Evolutionary conservation across 2,329 filamentous ascomycete species (phyloP), one percentile per base, ranked within the genome.

Genomic region (Clarireedia homoeocarpa): DNA sequence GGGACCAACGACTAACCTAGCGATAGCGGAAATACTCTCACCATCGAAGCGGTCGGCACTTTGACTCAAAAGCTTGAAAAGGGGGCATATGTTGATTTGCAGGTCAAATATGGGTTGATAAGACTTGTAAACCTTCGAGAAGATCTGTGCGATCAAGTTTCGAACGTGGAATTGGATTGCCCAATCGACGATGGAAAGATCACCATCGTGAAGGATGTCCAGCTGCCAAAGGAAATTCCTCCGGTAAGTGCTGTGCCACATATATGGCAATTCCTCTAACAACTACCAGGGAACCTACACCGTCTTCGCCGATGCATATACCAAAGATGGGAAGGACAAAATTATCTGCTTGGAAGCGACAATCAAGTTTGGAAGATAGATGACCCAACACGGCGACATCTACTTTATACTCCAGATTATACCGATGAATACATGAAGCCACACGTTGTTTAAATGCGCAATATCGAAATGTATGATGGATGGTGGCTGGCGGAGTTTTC

Each of bases 31-130:
- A 64, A 83, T 65, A 81, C 81, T 20, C 84, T 99, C 53, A 77
- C 79, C 58, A 95, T 99, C 75, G 82, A 83, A 62, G 94, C 91
- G 48, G 78, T 75, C 34, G 94, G 92, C 56, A 82, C 75, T n/a
- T 80, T 97, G 61, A 80, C 79, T 64, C 74, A 95, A 67, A 73
- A 78, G 51, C 84, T 99, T 62, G 80, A 84, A 55, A 71, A 90
- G 57, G 92, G 90, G 57, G 89, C 92, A 58, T 89, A 88, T 66
- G 86, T 96, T 60, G 78, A 86, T 48, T 72, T 99, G 42, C 81
- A 85, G 63, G 92, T 99, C 74, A 96, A 96, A 75, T 96, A 95
- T 72, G 92, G 92, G 59, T 78, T 96, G 63, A 96, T 99, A 72
- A 88, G 84, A 55, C 81, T 99, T 62, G 83, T 99, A 72, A 89